phyloP scores from a whole-genome alignment of 192 early-diverging fungal species.

The Gonapodya sp. region DNA sequence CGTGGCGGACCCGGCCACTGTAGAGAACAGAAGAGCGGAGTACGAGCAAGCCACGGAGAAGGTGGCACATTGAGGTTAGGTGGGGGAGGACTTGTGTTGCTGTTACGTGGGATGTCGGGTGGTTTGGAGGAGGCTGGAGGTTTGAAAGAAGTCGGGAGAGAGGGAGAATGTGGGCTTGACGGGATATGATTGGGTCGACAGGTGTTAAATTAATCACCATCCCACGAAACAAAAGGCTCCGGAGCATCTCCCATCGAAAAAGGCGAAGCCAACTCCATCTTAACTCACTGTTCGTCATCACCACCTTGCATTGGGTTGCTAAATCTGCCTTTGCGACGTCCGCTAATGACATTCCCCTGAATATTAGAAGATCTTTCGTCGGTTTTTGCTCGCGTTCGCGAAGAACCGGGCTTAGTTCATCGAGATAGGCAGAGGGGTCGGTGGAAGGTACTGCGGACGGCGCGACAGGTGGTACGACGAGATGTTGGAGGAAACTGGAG shows the following conservation, averaged over 20 bases:
- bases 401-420: neutral
- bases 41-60: neutral
- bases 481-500: neutral
- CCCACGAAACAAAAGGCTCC: neutral
- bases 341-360: conserved; percentile 3
- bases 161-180: neutral
- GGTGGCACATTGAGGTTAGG: neutral
- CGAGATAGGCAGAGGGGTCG: neutral
- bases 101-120: neutral
- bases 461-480: neutral
- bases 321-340: neutral
- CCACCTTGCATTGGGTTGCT: neutral
- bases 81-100: neutral
- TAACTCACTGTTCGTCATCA: neutral
- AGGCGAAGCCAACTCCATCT: neutral
- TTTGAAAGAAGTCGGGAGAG: neutral
- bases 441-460: neutral
- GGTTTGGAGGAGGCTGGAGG: neutral
- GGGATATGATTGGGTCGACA: neutral
- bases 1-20: neutral
- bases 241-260: neutral
- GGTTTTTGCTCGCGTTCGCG: neutral
- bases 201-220: neutral
- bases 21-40: neutral
- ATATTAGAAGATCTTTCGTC: neutral